Evolutionary conservation across 2,329 filamentous ascomycete genomes (phyloP).

Genomic region (Bipolaris victoriae): DNA sequence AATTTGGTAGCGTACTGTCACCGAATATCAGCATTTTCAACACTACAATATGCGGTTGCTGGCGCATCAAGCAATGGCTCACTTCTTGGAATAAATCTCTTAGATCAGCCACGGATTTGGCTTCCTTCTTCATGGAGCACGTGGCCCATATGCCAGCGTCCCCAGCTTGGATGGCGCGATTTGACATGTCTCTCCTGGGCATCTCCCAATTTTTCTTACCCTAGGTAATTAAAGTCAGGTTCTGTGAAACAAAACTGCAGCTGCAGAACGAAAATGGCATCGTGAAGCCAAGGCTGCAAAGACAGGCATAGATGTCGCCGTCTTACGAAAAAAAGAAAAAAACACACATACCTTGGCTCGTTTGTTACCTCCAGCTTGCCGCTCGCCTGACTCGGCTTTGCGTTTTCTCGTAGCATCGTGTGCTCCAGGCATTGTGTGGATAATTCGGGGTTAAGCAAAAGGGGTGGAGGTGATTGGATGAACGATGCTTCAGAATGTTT

Average conservation of each 20-base stretch:
- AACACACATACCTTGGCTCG: constrained; percentile 45
- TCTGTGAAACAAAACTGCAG: constrained; percentile 11
- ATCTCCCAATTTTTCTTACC: constrained; percentile 55
- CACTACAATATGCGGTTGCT: neutral
- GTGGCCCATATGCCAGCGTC: constrained; percentile 80
- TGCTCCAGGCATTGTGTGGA: constrained; percentile 19
- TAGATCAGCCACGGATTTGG: constrained; percentile 71
- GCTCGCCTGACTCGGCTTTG: constrained; percentile 43
- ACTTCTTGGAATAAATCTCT: constrained; percentile 71
- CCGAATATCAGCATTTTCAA: constrained; percentile 22
- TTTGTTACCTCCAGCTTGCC: constrained; percentile 40
- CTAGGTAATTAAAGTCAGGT: constrained; percentile 34
- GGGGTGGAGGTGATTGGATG: constrained; percentile 11
- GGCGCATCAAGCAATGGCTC: constrained; percentile 31
- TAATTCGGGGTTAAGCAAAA: neutral
- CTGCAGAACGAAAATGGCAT: constrained; percentile 28
- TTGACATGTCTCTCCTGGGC: constrained; percentile 43
- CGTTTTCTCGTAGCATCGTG: constrained; percentile 41
- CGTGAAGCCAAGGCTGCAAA: constrained; percentile 19
- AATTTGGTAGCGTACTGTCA: constrained; percentile 70
- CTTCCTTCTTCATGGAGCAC: constrained; percentile 73
- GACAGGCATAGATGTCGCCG: constrained; percentile 11
- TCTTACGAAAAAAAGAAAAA: constrained; percentile 26
- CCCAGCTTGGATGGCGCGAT: constrained; percentile 64
- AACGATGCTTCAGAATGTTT: constrained; percentile 2